These are phyloP conservation scores for Cryphonectria parasitica DNA, from an alignment of 2,329 filamentous ascomycete genomes.

Conservation along the genomic window DNA sequence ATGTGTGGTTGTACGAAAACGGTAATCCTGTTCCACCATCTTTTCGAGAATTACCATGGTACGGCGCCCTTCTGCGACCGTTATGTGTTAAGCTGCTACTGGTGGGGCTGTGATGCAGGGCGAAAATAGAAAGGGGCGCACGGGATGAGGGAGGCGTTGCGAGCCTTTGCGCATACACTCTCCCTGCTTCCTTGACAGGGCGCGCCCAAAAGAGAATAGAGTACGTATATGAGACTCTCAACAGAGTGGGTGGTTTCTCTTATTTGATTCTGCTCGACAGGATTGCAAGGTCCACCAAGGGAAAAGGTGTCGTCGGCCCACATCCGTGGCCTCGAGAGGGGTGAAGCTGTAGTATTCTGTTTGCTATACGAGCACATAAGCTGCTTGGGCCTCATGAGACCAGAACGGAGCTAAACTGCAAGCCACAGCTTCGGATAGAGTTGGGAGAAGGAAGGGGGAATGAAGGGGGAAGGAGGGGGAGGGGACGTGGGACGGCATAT, in stretches of 20 bases:
- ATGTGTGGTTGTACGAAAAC: neutral
- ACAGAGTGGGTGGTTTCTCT: neutral
- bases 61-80: neutral
- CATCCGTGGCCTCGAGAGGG: no score
- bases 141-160: no score
- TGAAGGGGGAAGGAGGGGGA: no score
- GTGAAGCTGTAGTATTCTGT: no score
- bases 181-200: neutral
- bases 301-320: neutral
- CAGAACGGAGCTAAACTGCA: neutral
- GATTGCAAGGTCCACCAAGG: no score
- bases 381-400: neutral
- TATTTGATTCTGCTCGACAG: neutral
- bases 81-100: neutral
- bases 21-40: neutral
- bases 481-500: neutral
- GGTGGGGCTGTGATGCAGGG: neutral
- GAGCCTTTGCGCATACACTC: neutral
- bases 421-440: neutral
- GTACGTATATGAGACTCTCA: neutral
- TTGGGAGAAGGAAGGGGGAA: no score
- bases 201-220: neutral
- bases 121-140: no score
- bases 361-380: no score
- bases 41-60: neutral